Base-by-base conservation (phyloP, 257 asterid species). In the Voacanga thouarsii region DNA sequence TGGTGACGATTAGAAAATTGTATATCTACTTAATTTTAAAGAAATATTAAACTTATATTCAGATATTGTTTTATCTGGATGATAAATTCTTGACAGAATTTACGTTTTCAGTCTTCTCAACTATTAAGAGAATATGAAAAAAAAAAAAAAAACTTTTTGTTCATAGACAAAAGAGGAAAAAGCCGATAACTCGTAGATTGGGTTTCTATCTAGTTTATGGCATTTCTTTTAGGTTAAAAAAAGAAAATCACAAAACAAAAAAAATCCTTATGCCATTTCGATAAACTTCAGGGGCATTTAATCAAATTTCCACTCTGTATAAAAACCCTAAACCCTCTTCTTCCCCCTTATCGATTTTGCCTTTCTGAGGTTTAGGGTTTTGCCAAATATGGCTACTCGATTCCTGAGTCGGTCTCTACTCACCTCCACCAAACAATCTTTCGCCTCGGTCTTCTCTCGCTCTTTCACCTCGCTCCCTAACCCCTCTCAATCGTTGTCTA, bases 301-400 rank as follows among this genome's bases (percentile, higher is more conserved):
- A 51, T 72, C 43, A 71, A 71, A 81, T 55, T 39, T 21, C 41
- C 19, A 5, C 23, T n/a, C 59, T 41, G 24, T 60, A 79, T 72
- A 75, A 80, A 87, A 81, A 75, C 83, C 90, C 70, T 41, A 41
- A 53, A 68, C 44, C 78, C 55, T 33, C 21, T 10, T 8, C 47
- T 50, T 39, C 41, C 2, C 47, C 30, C 9, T 49, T 18, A 50
- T 47, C 72, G 0, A 1, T 63, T 45, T 45, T 24, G 2, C n/a
- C 21, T 0, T 12, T 61, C 63, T 11, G 16, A 10, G 28, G 14
- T 24, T 33, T 51, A 82, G 89, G 89, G 87, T 89, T 89, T 88
- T 47, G 6, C 30, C 77, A 69, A 77, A 57, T 80, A 94, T 94
- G 97, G 97, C 98, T 78, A 85, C 90, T 79, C 87, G 94, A 28